phyloP scores from a whole-genome alignment of 768 basidiomycete genomes.

The Phlegmacium glaucopus region DNA sequence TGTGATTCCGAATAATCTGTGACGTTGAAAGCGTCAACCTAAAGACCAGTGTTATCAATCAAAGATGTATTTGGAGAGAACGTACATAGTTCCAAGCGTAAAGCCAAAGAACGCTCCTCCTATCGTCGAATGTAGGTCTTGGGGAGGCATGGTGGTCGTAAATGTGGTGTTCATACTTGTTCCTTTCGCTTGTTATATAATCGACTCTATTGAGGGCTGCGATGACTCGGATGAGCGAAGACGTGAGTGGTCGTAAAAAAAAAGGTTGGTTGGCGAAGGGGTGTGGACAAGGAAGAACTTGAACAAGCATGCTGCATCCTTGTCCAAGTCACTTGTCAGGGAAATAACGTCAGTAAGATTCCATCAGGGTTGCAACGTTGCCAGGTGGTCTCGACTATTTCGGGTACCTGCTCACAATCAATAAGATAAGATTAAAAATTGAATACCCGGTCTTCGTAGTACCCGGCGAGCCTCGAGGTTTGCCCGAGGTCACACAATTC shows the following conservation, averaged over 20 bases:
- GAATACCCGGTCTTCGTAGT: no score
- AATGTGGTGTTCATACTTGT: slow-evolving; percentile 17
- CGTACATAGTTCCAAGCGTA: slow-evolving; percentile 27
- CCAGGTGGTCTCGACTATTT: background rate
- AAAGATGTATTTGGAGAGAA: background rate
- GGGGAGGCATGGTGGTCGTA: background rate
- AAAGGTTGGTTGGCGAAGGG: background rate
- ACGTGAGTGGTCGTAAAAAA: slow-evolving; percentile 9
- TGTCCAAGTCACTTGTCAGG: slow-evolving; percentile 5
- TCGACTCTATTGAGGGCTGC: slow-evolving; percentile 10
- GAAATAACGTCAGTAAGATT: slow-evolving; percentile 5
- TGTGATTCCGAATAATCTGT: slow-evolving; percentile 28
- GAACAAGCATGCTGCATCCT: slow-evolving; percentile 6
- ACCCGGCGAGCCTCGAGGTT: no score
- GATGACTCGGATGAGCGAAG: slow-evolving; percentile 14
- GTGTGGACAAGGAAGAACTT: slow-evolving; percentile 3
- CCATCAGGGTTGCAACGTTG: slow-evolving; percentile 6
- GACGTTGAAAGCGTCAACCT: background rate
- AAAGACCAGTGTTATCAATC: background rate
- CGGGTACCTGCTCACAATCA: background rate
- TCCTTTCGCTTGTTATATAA: no score
- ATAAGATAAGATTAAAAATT: background rate
- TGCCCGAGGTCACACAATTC: no score
- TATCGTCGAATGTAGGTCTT: slow-evolving; percentile 17
- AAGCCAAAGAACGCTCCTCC: slow-evolving; percentile 29